These are phyloP conservation scores for Sporothrix phasma DNA, from an alignment of 2,329 filamentous ascomycete genomes.

Conservation along the genomic window DNA sequence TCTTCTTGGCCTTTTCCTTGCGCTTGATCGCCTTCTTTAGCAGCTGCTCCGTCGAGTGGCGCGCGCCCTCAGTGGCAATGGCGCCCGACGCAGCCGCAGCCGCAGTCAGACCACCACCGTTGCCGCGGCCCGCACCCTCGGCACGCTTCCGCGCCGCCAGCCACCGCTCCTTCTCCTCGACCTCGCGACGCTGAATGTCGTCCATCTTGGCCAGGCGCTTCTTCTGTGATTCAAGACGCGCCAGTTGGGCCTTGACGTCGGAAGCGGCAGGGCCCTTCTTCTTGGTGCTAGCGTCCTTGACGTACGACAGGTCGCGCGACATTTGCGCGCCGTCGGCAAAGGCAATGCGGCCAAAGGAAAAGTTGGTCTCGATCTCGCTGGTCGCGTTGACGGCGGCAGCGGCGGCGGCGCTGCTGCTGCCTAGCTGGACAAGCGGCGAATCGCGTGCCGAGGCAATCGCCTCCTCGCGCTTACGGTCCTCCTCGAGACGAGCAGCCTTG, in stretches of 20 bases:
- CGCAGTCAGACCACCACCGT: constrained; percentile 30
- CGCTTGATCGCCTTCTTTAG: constrained; percentile 93
- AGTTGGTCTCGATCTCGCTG: constrained; percentile 48
- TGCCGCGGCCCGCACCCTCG: constrained; percentile 82
- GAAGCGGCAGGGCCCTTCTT: constrained; percentile 61
- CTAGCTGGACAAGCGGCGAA: constrained; percentile 35
- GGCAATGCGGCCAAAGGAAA: constrained; percentile 83
- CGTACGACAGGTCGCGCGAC: constrained; percentile 60
- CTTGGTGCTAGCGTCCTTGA: constrained; percentile 38
- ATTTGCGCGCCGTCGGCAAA: constrained; percentile 79
- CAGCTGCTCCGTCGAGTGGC: constrained; percentile 45
- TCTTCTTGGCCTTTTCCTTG: constrained; percentile 80
- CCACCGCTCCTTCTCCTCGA: constrained; percentile 92
- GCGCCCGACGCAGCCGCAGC: constrained; percentile 16
- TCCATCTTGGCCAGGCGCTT: constrained; percentile 66
- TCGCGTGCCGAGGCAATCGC: constrained; percentile 49
- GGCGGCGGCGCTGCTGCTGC: constrained; percentile 33
- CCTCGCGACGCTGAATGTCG: constrained; percentile 69
- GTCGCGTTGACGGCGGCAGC: constrained; percentile 37
- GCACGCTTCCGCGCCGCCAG: constrained; percentile 79
- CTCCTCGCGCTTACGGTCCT: constrained; percentile 56
- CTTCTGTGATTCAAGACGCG: constrained; percentile 77
- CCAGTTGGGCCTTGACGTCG: constrained; percentile 77
- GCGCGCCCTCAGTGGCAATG: neutral
- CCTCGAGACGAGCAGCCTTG: constrained; percentile 66